Conservation (phyloP, 2,329 filamentous ascomycete genomes). For the Fusarium bactridioides region DNA sequence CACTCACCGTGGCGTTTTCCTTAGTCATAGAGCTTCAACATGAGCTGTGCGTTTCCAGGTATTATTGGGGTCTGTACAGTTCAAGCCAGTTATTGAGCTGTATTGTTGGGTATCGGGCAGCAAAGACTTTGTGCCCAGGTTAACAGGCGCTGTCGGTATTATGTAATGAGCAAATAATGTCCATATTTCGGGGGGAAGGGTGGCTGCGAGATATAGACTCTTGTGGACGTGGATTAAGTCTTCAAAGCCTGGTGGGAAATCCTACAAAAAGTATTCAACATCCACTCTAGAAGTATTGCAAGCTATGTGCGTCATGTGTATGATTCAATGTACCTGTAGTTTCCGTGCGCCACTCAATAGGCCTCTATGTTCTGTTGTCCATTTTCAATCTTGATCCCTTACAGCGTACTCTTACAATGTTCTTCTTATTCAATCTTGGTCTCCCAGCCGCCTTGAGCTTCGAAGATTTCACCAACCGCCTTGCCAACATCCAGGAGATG, state of each 20-base stretch:
- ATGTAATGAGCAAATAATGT: slow-evolving; percentile 32
- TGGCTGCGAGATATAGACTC: slow-evolving; percentile 9
- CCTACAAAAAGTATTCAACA: slow-evolving; percentile 31
- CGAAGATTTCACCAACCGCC: slow-evolving; percentile 47
- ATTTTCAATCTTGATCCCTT: neutral
- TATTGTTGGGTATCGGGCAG: slow-evolving; percentile 18
- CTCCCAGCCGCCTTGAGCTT: slow-evolving; percentile 42
- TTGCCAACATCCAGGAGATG: slow-evolving; percentile 54
- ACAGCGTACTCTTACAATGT: neutral
- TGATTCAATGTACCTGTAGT: neutral
- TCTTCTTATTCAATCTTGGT: slow-evolving; percentile 5
- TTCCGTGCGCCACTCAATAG: slow-evolving; percentile 1
- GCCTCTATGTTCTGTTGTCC: neutral
- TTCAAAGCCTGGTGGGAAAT: slow-evolving; percentile 7
- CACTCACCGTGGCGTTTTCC: slow-evolving; percentile 30
- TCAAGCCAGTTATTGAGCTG: slow-evolving; percentile 16
- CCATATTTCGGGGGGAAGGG: neutral
- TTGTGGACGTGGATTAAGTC: slow-evolving; percentile 1
- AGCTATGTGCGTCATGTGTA: neutral
- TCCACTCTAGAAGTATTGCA: neutral
- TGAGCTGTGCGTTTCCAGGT: slow-evolving; percentile 2
- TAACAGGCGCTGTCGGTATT: slow-evolving; percentile 21
- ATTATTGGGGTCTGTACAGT: slow-evolving; percentile 6
- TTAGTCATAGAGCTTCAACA: slow-evolving; percentile 12
- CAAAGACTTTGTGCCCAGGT: neutral